Evolutionary conservation across 768 basidiomycete genomes (phyloP).

Genomic region (Leccinellum rugosiceps): DNA sequence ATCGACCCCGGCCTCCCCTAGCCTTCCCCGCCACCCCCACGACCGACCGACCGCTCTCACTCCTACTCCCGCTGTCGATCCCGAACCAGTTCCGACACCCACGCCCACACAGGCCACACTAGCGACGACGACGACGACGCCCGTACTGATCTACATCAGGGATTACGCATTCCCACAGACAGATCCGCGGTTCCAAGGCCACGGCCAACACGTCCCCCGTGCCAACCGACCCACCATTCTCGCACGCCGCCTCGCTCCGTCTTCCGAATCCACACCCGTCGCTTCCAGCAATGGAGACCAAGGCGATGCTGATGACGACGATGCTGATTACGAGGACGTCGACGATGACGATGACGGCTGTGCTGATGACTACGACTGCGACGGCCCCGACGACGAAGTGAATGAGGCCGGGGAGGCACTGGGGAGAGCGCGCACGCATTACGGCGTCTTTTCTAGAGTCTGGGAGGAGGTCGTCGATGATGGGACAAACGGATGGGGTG

Average conservation of each 20-base stretch:
- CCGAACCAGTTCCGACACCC: not conserved
- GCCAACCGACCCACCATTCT: constrained; percentile 33
- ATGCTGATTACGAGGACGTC: not conserved
- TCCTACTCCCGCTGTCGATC: not conserved
- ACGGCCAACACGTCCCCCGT: constrained; percentile 40
- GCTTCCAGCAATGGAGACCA: constrained; percentile 9
- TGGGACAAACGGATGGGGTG: constrained; percentile 31
- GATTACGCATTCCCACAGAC: constrained; percentile 44
- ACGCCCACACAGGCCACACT: not conserved
- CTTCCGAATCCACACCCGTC: constrained; percentile 10
- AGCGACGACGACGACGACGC: not conserved
- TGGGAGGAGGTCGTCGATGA: constrained; percentile 30
- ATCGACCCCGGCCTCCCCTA: not conserved
- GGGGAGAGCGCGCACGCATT: not conserved
- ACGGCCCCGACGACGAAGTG: constrained; percentile 6
- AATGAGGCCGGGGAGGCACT: constrained; percentile 11
- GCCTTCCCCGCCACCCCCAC: not conserved
- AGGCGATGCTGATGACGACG: constrained; percentile 3
- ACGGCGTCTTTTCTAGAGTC: not conserved
- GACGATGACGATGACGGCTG: not conserved
- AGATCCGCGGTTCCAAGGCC: constrained; percentile 44
- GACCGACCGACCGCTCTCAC: not conserved
- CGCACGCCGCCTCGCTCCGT: constrained; percentile 27
- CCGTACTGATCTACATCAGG: constrained; percentile 41
- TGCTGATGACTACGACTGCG: not conserved